These are phyloP conservation scores for Jamesozyma spencerorum DNA, from an alignment of 805 yeast species.

Conservation along the genomic window DNA sequence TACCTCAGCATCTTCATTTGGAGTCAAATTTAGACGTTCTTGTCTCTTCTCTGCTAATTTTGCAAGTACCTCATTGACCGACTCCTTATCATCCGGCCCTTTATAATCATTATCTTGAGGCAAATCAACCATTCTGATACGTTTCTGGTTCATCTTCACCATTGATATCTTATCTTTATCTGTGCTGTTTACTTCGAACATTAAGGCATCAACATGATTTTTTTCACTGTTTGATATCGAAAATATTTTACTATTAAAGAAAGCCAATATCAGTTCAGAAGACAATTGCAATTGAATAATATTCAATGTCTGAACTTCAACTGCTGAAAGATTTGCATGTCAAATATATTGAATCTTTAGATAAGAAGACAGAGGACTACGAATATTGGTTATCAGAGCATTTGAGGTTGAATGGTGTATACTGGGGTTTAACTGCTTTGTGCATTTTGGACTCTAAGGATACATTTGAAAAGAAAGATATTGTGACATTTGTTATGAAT, in stretches of 20 bases:
- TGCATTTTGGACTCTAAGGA: conserved; percentile 47
- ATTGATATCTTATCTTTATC: too few species aligned
- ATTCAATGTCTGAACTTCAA: background rate
- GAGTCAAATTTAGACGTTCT: conserved; percentile 33
- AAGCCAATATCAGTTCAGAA: too few species aligned
- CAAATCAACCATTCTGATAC: conserved; percentile 16
- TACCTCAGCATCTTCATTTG: conserved; percentile 62
- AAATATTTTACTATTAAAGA: too few species aligned
- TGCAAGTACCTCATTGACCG: conserved; percentile 22
- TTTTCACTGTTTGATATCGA: too few species aligned
- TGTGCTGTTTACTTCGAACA: too few species aligned
- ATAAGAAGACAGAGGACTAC: conserved; percentile 46
- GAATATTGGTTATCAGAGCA: conserved; percentile 90
- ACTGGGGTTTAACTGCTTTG: conserved; percentile 88
- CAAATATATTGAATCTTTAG: conserved; percentile 45
- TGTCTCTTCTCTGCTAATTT: conserved; percentile 12
- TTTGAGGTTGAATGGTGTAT: conserved; percentile 79
- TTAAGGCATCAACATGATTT: too few species aligned
- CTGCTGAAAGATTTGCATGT: conserved; percentile 44
- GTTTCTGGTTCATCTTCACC: background rate
- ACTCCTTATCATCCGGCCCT: conserved; percentile 14
- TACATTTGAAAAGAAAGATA: conserved; percentile 51
- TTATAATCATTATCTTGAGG: conserved; percentile 16
- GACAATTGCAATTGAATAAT: background rate
- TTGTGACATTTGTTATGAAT: conserved; percentile 55